Evolutionary conservation across 345 rosid genomes (phyloP), one percentile per base, ranked within the genome.

Genomic region (Heritiera fomes): DNA sequence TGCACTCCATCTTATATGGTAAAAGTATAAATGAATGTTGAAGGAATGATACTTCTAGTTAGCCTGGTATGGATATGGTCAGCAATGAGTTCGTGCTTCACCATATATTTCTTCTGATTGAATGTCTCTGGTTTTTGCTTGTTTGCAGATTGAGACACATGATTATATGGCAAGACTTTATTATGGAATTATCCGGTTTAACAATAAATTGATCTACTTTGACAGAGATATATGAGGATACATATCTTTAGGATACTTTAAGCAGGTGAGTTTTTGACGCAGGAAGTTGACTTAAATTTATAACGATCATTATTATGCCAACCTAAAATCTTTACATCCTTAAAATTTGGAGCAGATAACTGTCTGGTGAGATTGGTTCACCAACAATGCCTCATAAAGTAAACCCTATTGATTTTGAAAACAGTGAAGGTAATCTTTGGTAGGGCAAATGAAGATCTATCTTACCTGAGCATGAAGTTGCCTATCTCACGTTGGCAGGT

Each of bases 341-440:
- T 14, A 49, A 32, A 23, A 17, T 70, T 80, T 76, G 61, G 78
- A 53, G 71, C 96, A 95, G 97, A 90, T 78, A 85, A 92, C 96
- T 20, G 83, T 92, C 90, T 2, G 98, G 98, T 59, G 98, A 91
- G 82, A 89, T 95, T 50, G 97, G 98, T 30, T 95, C 97, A 23
- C 92, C 98, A 32, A 93, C 97, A 9, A 92, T 93, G 98, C 98
- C 98, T 60, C 98, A 95, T 86, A 93, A 93, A 88, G 98, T 93
- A 73, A 95, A 95, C 84, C 98, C 98, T 72, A 93, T 92, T 28
- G 93, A 90, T 85, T 93, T 93, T 83, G 99, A 95, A 82, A 95
- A 93, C 78, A 95, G 97, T 17, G 98, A 92, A 82, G 99, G 97
- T 58, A 95, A 93, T 82, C 96, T 92, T 92, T 43, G 96, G 99